A percentile compares a stretch with the other conserved stretches of the same genome.
Conservation (phyloP, 2,329 filamentous ascomycete genomes). For the Microdochium paspali region DNA sequence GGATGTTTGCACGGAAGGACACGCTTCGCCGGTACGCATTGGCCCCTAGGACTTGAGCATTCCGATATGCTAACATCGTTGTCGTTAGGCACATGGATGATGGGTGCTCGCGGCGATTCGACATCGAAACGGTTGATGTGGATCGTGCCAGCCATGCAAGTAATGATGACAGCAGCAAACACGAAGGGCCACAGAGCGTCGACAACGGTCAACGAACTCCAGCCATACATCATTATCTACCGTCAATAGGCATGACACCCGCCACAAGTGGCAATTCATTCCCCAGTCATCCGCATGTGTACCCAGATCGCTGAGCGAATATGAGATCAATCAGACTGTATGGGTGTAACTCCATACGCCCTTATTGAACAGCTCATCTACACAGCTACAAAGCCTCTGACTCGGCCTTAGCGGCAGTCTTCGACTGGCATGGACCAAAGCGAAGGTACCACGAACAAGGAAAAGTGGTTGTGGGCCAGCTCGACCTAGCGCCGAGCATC, state of each 20-base stretch:
- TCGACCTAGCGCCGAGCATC: too few species aligned
- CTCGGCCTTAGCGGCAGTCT: too few species aligned
- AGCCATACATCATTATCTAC: background rate
- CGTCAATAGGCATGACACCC: background rate
- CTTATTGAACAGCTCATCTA: too few species aligned
- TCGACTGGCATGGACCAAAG: too few species aligned
- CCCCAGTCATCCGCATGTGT: background rate
- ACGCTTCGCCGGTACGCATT: constrained; percentile 63
- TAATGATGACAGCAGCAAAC: background rate
- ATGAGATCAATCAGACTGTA: too few species aligned
- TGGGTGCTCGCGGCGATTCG: constrained; percentile 61
- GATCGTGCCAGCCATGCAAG: background rate
- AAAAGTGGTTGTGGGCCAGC: too few species aligned
- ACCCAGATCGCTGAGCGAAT: background rate
- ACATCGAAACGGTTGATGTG: constrained; percentile 42
- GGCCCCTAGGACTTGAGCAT: background rate
- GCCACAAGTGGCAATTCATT: background rate
- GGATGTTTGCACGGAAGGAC: constrained; percentile 70
- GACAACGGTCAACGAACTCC: background rate
- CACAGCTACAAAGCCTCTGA: too few species aligned
- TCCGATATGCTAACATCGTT: constrained; percentile 3
- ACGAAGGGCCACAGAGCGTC: background rate
- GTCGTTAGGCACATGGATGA: constrained; percentile 65
- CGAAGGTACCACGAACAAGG: too few species aligned
- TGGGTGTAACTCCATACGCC: too few species aligned